Evolutionary conservation across 345 rosid genomes (phyloP).

Genomic region (Erucastrum elatum): DNA sequence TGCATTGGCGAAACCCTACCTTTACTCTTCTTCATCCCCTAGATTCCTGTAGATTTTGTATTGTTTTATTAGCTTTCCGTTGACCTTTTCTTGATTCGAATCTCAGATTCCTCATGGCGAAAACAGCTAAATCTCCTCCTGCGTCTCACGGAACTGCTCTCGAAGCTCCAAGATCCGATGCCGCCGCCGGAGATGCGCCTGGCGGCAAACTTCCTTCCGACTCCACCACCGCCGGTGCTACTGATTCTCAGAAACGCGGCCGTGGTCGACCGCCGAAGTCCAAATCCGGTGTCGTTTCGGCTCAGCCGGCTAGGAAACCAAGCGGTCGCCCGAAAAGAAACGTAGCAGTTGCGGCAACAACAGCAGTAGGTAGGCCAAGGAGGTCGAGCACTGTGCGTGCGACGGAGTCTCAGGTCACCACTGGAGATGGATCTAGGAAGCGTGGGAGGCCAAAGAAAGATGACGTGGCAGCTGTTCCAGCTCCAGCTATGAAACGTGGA

Average conservation of each 20-base stretch:
- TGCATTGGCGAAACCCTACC: conserved; percentile 35
- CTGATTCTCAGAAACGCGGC: conserved; percentile 46
- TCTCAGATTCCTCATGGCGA: conserved; percentile 34
- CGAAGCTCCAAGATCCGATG: conserved; percentile 5
- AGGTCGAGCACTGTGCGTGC: conserved; percentile 7
- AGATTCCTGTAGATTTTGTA: too few species aligned
- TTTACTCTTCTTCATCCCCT: neutral
- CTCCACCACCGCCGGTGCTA: conserved; percentile 2
- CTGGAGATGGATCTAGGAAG: conserved; percentile 23
- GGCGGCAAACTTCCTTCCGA: neutral
- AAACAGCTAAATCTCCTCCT: conserved; percentile 1
- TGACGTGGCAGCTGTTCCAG: neutral
- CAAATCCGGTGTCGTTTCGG: conserved; percentile 8
- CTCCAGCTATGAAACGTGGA: conserved; percentile 45
- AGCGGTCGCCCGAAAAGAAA: conserved; percentile 50
- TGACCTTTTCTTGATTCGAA: conserved; percentile 10
- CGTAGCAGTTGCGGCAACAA: neutral
- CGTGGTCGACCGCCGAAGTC: conserved; percentile 78
- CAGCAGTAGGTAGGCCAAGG: conserved; percentile 34
- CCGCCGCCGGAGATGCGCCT: neutral
- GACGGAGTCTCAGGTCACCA: neutral
- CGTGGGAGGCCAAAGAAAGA: conserved; percentile 66
- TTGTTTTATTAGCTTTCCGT: neutral
- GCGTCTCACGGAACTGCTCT: neutral
- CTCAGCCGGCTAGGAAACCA: conserved; percentile 1